A percentile compares a stretch with the other conserved stretches of the same genome.
Evolutionary conservation across 257 asterid genomes (phyloP).

Genomic region (Echites panduratus): DNA sequence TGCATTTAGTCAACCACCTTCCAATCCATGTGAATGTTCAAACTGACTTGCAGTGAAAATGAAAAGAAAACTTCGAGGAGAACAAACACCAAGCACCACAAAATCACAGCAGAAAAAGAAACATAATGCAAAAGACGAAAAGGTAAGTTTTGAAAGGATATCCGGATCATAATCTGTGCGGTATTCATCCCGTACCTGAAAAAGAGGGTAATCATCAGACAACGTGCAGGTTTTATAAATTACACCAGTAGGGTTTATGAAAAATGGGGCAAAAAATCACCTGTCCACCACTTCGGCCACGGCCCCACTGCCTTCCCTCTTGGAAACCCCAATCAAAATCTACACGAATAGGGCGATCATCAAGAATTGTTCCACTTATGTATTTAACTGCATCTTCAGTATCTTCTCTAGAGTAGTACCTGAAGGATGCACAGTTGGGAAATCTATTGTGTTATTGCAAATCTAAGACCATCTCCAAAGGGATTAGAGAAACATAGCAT

Average conservation of each 20-base stretch:
- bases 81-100: not conserved
- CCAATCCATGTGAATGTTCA: not conserved
- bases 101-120: not conserved
- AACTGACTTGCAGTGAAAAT: not conserved
- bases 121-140: not conserved
- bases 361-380: conserved; percentile 95
- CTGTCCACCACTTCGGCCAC: conserved; percentile 99
- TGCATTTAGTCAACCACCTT: not conserved
- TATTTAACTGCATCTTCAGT: conserved; percentile 85
- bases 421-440: conserved; percentile 24
- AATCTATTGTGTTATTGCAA: not conserved
- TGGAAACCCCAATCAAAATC: conserved; percentile 99
- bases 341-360: conserved; percentile 98
- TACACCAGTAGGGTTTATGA: not conserved
- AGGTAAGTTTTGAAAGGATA: conserved; percentile 50
- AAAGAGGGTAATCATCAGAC: conserved; percentile 20
- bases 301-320: conserved; percentile 99
- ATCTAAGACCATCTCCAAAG: not conserved
- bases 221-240: not conserved
- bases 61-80: not conserved
- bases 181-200: conserved; percentile 96
- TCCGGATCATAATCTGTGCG: conserved; percentile 99
- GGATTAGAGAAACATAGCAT: not conserved
- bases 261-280: conserved; percentile 31
- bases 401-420: conserved; percentile 95